Evolutionary conservation across 306 rosid genomes (phyloP).

Genomic region (Dicorynia guianensis): DNA sequence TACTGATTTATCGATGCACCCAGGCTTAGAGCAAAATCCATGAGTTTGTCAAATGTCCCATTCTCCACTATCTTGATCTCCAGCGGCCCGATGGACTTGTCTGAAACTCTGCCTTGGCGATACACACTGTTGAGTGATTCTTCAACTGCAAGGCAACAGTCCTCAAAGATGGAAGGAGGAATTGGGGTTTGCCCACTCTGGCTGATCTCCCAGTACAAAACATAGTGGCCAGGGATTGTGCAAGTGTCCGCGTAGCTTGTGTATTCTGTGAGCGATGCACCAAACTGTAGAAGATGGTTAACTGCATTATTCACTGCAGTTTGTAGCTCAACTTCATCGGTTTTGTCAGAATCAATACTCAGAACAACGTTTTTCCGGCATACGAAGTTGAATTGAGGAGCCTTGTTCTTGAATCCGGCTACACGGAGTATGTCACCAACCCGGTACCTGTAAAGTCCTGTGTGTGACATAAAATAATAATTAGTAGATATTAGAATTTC

Average conservation of each 20-base stretch:
- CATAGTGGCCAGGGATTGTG: constrained; percentile 65
- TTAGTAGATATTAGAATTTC: not conserved
- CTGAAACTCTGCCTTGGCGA: constrained; percentile 62
- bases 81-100: constrained; percentile 63
- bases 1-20: constrained; percentile 78
- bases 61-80: constrained; percentile 61
- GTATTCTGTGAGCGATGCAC: constrained; percentile 55
- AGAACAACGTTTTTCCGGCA: constrained; percentile 66
- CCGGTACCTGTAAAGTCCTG: constrained; percentile 67
- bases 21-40: constrained; percentile 61
- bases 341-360: constrained; percentile 67
- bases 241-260: constrained; percentile 60
- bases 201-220: constrained; percentile 69
- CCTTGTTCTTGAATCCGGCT: constrained; percentile 71
- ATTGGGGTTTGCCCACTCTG: constrained; percentile 21
- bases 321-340: constrained; percentile 69
- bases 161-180: constrained; percentile 55
- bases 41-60: constrained; percentile 67
- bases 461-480: constrained; percentile 3
- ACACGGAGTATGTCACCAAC: constrained; percentile 70
- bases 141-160: constrained; percentile 57
- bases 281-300: constrained; percentile 43
- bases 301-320: constrained; percentile 59
- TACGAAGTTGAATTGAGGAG: constrained; percentile 69
- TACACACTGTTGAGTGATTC: constrained; percentile 59